A percentile compares a stretch with the other conserved stretches of the same genome.
Conservation (phyloP, 768 basidiomycete genomes). For the Tulasnella sp. region DNA sequence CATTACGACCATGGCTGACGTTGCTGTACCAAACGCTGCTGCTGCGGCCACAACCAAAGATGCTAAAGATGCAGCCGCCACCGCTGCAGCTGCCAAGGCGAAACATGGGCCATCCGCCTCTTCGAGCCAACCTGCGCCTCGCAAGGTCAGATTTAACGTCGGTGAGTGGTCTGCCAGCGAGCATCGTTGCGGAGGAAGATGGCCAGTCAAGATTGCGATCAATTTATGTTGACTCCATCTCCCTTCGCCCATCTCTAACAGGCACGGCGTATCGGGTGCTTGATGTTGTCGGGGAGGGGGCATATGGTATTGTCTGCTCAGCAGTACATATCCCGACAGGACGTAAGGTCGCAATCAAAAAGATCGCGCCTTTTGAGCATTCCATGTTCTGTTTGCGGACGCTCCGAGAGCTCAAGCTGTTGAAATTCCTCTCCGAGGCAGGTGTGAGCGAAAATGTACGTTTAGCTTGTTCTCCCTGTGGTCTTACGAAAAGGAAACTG, state of each 20-base stretch:
- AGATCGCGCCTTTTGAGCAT: slow-evolving; percentile 91
- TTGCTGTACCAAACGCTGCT: background rate
- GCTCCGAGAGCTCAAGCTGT: slow-evolving; percentile 82
- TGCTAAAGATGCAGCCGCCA: slow-evolving; percentile 6
- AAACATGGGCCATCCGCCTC: slow-evolving; percentile 17
- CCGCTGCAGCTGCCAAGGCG: slow-evolving; percentile 11
- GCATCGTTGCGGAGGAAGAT: no score
- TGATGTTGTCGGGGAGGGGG: slow-evolving; percentile 88
- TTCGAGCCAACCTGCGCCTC: slow-evolving; percentile 15
- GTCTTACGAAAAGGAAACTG: background rate
- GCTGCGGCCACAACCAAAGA: slow-evolving; percentile 3
- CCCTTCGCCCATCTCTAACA: background rate
- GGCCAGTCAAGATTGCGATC: slow-evolving; percentile 7
- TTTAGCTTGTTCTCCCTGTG: slow-evolving; percentile 21
- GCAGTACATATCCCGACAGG: slow-evolving; percentile 68
- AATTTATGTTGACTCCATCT: background rate
- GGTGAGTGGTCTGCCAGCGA: slow-evolving; percentile 11
- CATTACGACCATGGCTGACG: slow-evolving; percentile 9
- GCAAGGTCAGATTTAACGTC: slow-evolving; percentile 19
- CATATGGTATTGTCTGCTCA: slow-evolving; percentile 85
- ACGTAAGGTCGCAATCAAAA: slow-evolving; percentile 89
- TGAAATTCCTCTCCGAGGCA: slow-evolving; percentile 76
- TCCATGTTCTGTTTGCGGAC: slow-evolving; percentile 83
- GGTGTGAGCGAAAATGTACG: slow-evolving; percentile 80
- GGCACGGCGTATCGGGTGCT: slow-evolving; percentile 49